These are phyloP conservation scores for Amyloporia xantha DNA, from an alignment of 768 basidiomycete species.

Conservation along the genomic window DNA sequence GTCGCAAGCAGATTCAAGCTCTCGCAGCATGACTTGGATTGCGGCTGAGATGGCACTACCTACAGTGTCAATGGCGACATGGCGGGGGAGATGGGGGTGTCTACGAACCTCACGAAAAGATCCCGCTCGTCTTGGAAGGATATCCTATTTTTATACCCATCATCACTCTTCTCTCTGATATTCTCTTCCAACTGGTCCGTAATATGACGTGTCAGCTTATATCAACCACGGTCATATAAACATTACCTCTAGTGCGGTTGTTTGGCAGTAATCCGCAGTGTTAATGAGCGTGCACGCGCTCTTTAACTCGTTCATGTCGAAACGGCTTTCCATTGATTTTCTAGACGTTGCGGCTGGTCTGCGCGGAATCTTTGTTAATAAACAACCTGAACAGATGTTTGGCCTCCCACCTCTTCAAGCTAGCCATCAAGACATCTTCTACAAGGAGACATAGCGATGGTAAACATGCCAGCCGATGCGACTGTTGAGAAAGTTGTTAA, in stretches of 20 bases:
- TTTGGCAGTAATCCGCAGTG: conserved; percentile 95
- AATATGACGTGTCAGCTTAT: background rate
- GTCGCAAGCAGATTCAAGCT: conserved; percentile 83
- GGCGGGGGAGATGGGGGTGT: too few relatives aligned
- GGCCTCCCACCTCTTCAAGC: conserved; percentile 71
- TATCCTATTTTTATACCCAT: conserved; percentile 71
- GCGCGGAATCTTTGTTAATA: conserved; percentile 5
- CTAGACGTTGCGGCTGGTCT: conserved; percentile 42
- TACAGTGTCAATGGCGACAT: too few relatives aligned
- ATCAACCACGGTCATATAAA: background rate
- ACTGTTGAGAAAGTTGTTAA: conserved; percentile 4
- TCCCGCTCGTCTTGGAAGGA: conserved; percentile 83
- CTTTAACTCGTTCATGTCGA: conserved; percentile 67
- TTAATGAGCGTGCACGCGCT: conserved; percentile 90
- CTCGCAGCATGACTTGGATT: conserved; percentile 71
- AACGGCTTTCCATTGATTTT: conserved; percentile 73
- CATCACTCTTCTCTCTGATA: conserved; percentile 73
- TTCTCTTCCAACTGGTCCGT: conserved; percentile 79
- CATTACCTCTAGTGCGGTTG: conserved; percentile 76
- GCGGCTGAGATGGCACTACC: conserved; percentile 85
- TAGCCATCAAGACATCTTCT: conserved; percentile 83
- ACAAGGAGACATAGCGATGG: background rate
- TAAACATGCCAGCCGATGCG: background rate
- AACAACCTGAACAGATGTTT: background rate
- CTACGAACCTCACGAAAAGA: conserved; percentile 72